These are phyloP conservation scores for Ascochyta fabae DNA, from an alignment of 2,329 filamentous ascomycete genomes.

Conservation along the genomic window DNA sequence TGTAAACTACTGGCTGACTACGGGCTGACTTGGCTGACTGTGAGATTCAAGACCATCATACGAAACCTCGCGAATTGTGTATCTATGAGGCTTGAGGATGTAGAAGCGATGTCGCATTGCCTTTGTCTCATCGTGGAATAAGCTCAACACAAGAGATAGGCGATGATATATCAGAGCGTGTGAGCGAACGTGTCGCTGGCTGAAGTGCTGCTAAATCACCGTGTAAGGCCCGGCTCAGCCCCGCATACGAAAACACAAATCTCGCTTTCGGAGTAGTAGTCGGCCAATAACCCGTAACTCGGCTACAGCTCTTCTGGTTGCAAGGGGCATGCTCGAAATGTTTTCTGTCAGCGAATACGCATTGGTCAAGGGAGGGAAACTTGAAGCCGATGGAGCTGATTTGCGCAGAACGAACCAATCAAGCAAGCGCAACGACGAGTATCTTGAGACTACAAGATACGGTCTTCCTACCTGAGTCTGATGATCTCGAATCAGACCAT, in stretches of 20 bases:
- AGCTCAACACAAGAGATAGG: not conserved
- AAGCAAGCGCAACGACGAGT: too few relatives aligned
- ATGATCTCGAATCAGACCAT: too few relatives aligned
- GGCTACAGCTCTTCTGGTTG: not conserved
- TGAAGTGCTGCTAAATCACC: not conserved
- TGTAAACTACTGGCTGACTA: conserved; percentile 1
- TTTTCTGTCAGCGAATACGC: not conserved
- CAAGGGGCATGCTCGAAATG: not conserved
- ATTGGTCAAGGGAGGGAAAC: not conserved
- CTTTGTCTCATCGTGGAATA: not conserved
- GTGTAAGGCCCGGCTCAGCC: conserved; percentile 1
- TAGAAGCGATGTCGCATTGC: not conserved
- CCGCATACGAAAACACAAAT: conserved; percentile 1
- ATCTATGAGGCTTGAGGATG: not conserved
- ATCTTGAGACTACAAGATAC: too few relatives aligned
- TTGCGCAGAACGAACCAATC: too few relatives aligned
- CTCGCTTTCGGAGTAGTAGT: not conserved
- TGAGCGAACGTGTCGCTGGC: not conserved
- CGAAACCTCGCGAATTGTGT: not conserved
- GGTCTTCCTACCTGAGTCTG: too few relatives aligned
- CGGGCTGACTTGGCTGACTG: not conserved
- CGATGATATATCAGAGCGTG: not conserved
- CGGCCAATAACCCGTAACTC: not conserved
- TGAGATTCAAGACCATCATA: not conserved
- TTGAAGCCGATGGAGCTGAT: not conserved